Evolutionary conservation across 495 filamentous ascomycete species (phyloP).

Genomic region (Aspergillus sparsus): DNA sequence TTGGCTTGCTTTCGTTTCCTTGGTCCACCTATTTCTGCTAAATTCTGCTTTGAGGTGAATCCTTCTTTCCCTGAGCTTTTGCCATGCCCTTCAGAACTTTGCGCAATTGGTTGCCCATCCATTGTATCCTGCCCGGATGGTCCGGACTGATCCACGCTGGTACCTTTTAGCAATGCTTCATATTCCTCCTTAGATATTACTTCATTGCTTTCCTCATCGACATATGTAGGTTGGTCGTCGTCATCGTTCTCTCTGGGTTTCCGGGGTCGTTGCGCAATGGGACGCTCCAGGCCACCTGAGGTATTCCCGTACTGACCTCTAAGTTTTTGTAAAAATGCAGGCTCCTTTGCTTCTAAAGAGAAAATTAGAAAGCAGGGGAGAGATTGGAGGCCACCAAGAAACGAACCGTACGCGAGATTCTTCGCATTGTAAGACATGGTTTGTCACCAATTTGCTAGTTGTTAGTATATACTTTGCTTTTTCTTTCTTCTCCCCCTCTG

Average conservation of each 20-base stretch:
- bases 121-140: slow-evolving; percentile 18
- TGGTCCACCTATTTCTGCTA: slow-evolving; percentile 46
- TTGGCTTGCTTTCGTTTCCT: slow-evolving; percentile 50
- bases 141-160: slow-evolving; percentile 24
- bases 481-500: neutral
- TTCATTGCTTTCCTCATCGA: slow-evolving; percentile 51
- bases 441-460: slow-evolving; percentile 13
- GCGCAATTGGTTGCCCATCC: slow-evolving; percentile 12
- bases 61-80: slow-evolving; percentile 25
- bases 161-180: slow-evolving; percentile 38
- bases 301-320: slow-evolving; percentile 42
- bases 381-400: neutral
- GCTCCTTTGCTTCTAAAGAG: slow-evolving; percentile 45
- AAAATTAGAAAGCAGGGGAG: neutral
- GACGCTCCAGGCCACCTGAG: slow-evolving; percentile 43
- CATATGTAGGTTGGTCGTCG: slow-evolving; percentile 51
- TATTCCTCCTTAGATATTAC: slow-evolving; percentile 53
- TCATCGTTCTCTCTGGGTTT: slow-evolving; percentile 39
- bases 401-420: slow-evolving; percentile 49
- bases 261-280: slow-evolving; percentile 40
- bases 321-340: slow-evolving; percentile 51
- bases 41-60: slow-evolving; percentile 34
- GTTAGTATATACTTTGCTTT: slow-evolving; percentile 9
- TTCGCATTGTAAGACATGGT: slow-evolving; percentile 51
- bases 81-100: slow-evolving; percentile 16